Evolutionary conservation across 2,329 filamentous ascomycete species (phyloP).

Genomic region (Arthrinium phaeospermum): DNA sequence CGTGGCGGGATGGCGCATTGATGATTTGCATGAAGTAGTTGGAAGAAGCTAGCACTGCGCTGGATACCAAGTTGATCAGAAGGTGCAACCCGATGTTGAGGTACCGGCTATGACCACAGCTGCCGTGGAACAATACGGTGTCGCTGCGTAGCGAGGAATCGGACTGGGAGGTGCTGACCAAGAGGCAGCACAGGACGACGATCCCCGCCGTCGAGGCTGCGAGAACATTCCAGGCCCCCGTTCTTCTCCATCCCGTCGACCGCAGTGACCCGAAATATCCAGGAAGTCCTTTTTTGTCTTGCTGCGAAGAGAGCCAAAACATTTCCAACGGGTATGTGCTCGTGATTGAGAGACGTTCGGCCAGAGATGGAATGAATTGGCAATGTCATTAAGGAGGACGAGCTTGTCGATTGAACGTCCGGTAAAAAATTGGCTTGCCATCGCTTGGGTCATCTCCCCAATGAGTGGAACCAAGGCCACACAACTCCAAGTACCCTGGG

Average conservation of each 20-base stretch:
- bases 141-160: not conserved
- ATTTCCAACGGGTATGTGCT: not conserved
- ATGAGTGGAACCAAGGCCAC: too few relatives aligned
- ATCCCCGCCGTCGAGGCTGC: not conserved
- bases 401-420: too few relatives aligned
- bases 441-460: too few relatives aligned
- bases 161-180: not conserved
- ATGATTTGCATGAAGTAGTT: constrained; percentile 17
- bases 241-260: constrained; percentile 2
- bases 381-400: too few relatives aligned
- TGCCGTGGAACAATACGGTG: not conserved
- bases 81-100: not conserved
- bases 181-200: not conserved
- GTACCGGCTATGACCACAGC: not conserved
- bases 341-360: too few relatives aligned
- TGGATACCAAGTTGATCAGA: not conserved
- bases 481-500: too few relatives aligned
- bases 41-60: not conserved
- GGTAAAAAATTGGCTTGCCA: too few relatives aligned
- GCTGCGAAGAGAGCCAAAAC: not conserved
- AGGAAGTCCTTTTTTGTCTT: not conserved
- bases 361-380: too few relatives aligned
- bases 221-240: not conserved
- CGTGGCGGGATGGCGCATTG: constrained; percentile 21
- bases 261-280: not conserved